Percentiles rank a stretch among this genome's conserved stretches.
Evolutionary conservation across 2,329 filamentous ascomycete species (phyloP).

Genomic region (Cladosporium sp.): DNA sequence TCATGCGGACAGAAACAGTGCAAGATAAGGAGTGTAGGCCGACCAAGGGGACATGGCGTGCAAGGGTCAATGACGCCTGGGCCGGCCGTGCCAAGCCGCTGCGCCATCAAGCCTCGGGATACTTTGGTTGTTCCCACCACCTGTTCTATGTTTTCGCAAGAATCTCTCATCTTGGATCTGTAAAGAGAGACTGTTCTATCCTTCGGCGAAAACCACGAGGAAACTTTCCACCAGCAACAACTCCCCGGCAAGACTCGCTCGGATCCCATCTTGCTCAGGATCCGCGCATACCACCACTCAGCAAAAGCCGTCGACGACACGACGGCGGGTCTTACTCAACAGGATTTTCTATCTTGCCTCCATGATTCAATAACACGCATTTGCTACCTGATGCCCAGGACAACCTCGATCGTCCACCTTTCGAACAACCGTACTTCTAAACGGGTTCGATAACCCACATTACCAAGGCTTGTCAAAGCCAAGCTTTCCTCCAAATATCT

Average conservation of each 20-base stretch:
- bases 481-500: background rate
- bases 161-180: no score
- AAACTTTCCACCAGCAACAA: background rate
- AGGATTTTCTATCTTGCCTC: background rate
- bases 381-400: background rate
- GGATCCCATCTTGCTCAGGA: background rate
- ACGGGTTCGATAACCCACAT: slow-evolving; percentile 7
- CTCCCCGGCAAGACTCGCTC: background rate
- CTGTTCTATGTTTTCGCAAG: no score
- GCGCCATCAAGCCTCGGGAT: no score
- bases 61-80: no score
- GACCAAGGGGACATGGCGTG: no score
- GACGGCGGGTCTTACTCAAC: background rate
- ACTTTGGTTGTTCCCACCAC: no score
- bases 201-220: no score
- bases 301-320: background rate
- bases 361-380: slow-evolving; percentile 27
- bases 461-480: background rate
- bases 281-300: background rate
- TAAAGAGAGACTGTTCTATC: background rate
- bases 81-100: no score
- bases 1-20: no score
- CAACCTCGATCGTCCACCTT: background rate
- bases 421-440: background rate
- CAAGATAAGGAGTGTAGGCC: no score